These are phyloP conservation scores for Phytophthora aleatoria DNA, from an alignment of 352 stramenopile species.

Conservation along the genomic window DNA sequence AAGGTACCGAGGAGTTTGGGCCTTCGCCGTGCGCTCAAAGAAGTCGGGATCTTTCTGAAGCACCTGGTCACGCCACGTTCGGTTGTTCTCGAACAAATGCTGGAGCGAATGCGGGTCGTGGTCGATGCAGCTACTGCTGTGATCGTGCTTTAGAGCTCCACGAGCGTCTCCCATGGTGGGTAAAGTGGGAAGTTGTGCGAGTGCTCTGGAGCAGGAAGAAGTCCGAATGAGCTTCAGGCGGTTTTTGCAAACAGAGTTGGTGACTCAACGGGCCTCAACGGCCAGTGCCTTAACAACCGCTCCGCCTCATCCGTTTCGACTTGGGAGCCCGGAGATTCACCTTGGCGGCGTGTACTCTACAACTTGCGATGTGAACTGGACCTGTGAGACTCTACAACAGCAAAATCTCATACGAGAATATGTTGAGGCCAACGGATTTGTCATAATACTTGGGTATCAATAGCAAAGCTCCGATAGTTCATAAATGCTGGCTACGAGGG, in stretches of 20 bases:
- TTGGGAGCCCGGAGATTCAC: neutral
- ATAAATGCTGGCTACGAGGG: neutral
- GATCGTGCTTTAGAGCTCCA: slow-evolving; percentile 21
- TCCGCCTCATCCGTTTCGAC: slow-evolving; percentile 1
- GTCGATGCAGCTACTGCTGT: slow-evolving; percentile 22
- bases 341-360: neutral
- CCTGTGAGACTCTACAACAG: neutral
- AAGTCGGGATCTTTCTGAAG: slow-evolving; percentile 59
- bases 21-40: slow-evolving; percentile 67
- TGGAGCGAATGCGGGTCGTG: slow-evolving; percentile 37
- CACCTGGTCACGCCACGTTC: slow-evolving; percentile 65
- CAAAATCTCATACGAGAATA: neutral
- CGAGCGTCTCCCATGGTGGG: slow-evolving; percentile 13
- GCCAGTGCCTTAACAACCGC: neutral
- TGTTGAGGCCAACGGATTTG: neutral
- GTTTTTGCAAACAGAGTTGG: slow-evolving; percentile 1
- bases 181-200: neutral
- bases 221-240: slow-evolving; percentile 8
- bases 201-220: slow-evolving; percentile 10
- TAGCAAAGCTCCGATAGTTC: neutral
- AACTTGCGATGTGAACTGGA: neutral
- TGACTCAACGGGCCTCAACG: neutral
- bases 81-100: slow-evolving; percentile 71
- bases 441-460: neutral
- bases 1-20: slow-evolving; percentile 85